Conservation (phyloP, 1,139 yeast genomes). For the Kodamaea plutei region DNA sequence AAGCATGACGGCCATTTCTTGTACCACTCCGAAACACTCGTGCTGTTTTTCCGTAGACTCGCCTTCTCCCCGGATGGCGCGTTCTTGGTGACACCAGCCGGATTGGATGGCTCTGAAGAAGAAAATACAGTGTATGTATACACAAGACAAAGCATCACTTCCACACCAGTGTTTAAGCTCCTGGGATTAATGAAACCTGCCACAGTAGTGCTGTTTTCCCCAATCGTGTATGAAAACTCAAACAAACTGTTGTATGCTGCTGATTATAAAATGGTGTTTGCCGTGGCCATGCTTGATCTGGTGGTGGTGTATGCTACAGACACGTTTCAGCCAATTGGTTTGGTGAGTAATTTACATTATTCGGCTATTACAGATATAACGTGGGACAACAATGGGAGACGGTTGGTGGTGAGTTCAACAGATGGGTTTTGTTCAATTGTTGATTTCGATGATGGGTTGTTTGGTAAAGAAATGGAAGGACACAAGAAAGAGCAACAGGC, state of each 20-base stretch:
- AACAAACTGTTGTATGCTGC: conserved; percentile 35
- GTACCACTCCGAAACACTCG: conserved; percentile 82
- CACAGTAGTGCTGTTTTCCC: conserved; percentile 74
- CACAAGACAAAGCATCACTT: conserved; percentile 62
- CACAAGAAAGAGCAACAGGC: conserved; percentile 1
- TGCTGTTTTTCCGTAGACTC: conserved; percentile 83
- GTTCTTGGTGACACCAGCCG: conserved; percentile 78
- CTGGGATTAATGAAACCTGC: conserved; percentile 85
- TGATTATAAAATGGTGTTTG: conserved; percentile 80
- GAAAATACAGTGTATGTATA: conserved; percentile 72
- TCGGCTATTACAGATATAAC: conserved; percentile 81
- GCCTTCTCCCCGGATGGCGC: conserved; percentile 88
- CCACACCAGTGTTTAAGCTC: conserved; percentile 69
- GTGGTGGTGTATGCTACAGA: conserved; percentile 80
- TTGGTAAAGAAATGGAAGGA: conserved; percentile 53
- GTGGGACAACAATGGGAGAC: conserved; percentile 79
- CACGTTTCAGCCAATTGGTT: conserved; percentile 61
- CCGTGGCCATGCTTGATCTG: conserved; percentile 91
- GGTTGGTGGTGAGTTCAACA: conserved; percentile 74
- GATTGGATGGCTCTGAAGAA: conserved; percentile 24
- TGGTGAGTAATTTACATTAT: conserved; percentile 77
- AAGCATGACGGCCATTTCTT: conserved; percentile 36
- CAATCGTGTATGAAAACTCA: conserved; percentile 48
- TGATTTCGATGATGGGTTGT: conserved; percentile 44
- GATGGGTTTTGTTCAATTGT: conserved; percentile 89